Evolutionary conservation across 2,329 filamentous ascomycete genomes (phyloP).

Genomic region (Tolypocladium paradoxum): DNA sequence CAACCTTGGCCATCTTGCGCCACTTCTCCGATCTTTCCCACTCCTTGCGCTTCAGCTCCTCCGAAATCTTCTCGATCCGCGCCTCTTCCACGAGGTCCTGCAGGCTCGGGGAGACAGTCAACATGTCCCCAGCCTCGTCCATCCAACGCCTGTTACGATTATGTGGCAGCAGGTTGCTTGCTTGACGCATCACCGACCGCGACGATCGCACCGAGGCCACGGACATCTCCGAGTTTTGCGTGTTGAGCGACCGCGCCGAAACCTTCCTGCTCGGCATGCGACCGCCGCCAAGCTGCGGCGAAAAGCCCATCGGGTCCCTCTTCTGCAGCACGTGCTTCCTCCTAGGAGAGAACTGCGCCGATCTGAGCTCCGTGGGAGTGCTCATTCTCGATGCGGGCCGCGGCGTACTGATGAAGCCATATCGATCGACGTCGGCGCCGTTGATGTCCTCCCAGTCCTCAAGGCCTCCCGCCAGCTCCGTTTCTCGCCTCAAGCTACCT

Average conservation of each 20-base stretch:
- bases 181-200: conserved; percentile 44
- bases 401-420: conserved; percentile 51
- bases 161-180: conserved; percentile 48
- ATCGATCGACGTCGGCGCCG: conserved; percentile 52
- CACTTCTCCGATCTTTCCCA: conserved; percentile 54
- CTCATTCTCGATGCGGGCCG: conserved; percentile 30
- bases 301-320: conserved; percentile 23
- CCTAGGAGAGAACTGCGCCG: conserved; percentile 33
- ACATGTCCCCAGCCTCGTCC: conserved; percentile 58
- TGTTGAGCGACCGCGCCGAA: conserved; percentile 48
- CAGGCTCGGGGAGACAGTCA: conserved; percentile 47
- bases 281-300: conserved; percentile 27
- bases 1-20: conserved; percentile 53
- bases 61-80: conserved; percentile 38
- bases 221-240: conserved; percentile 42
- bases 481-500: conserved; percentile 25
- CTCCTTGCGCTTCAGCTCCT: conserved; percentile 52
- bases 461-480: conserved; percentile 45
- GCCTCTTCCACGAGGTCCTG: conserved; percentile 46
- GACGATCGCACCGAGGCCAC: conserved; percentile 40
- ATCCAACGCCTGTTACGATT: conserved; percentile 50
- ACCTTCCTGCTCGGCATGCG: conserved; percentile 42
- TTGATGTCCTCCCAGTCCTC: conserved; percentile 59
- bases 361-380: conserved; percentile 29
- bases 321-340: conserved; percentile 34